Conservation (phyloP, 306 rosid species). For the Trifolium dubium region DNA sequence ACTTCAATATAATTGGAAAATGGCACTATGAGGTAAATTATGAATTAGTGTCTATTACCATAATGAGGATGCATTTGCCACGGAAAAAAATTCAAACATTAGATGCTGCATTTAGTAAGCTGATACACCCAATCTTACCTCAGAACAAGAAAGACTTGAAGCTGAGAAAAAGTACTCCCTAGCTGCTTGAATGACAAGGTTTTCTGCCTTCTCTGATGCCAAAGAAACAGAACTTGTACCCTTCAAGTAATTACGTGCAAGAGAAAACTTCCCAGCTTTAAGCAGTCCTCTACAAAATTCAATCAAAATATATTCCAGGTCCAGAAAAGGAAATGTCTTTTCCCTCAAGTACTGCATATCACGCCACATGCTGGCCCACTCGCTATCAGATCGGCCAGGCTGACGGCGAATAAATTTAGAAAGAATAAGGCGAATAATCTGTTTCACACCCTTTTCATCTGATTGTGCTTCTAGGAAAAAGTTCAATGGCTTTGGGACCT, state of each 20-base stretch:
- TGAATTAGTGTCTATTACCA: conserved; percentile 26
- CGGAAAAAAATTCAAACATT: conserved; percentile 19
- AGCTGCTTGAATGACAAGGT: conserved; percentile 97
- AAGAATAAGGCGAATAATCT: conserved; percentile 93
- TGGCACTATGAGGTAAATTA: conserved; percentile 18
- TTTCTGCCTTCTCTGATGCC: conserved; percentile 91
- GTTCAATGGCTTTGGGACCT: conserved; percentile 96
- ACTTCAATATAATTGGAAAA: conserved; percentile 33
- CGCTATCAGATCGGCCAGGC: conserved; percentile 86
- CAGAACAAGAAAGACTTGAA: conserved; percentile 88
- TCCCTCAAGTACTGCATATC: conserved; percentile 92
- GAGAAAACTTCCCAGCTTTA: conserved; percentile 97
- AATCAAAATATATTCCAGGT: conserved; percentile 81
- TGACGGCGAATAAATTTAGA: conserved; percentile 93
- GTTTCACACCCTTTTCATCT: conserved; percentile 91
- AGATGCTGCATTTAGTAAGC: conserved; percentile 27
- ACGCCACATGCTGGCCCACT: conserved; percentile 99
- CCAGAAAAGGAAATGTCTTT: conserved; percentile 88
- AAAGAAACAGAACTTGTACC: conserved; percentile 95
- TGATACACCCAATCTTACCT: conserved; percentile 68
- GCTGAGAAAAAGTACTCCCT: conserved; percentile 97
- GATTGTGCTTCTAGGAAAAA: conserved; percentile 73
- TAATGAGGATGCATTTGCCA: conserved; percentile 28
- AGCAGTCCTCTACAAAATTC: conserved; percentile 96
- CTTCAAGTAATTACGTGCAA: conserved; percentile 90